Evolutionary conservation across 1,139 yeast species (phyloP).

Genomic region (Spencermartinsiella ligniputridi): DNA sequence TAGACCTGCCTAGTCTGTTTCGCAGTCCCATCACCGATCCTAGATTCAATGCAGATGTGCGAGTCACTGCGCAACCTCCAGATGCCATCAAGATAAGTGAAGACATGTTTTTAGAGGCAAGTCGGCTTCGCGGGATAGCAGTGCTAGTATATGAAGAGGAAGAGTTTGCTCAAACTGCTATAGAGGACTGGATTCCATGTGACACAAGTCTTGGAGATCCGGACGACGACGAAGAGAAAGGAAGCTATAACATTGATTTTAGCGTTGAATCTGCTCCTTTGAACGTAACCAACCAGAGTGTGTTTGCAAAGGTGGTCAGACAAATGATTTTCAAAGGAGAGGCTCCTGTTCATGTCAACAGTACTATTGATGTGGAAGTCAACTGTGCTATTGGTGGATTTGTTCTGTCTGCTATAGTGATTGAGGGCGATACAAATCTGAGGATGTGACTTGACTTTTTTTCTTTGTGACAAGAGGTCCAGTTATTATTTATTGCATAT

Average conservation of each 20-base stretch:
- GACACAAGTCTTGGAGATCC: constrained; percentile 21
- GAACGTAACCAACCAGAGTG: constrained; percentile 28
- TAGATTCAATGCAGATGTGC: constrained; percentile 23
- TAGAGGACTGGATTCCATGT: constrained; percentile 34
- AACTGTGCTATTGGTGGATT: constrained; percentile 40
- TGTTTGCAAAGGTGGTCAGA: constrained; percentile 28
- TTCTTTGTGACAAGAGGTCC: too few species aligned
- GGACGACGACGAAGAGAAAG: constrained; percentile 14
- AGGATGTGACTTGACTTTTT: not conserved
- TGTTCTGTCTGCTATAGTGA: constrained; percentile 27
- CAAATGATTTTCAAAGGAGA: constrained; percentile 28
- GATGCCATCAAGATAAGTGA: constrained; percentile 15
- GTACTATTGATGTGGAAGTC: constrained; percentile 36
- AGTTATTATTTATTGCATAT: too few species aligned
- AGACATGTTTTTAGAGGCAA: constrained; percentile 16
- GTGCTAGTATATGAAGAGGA: constrained; percentile 25
- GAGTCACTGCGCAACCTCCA: constrained; percentile 23
- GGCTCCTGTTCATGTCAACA: constrained; percentile 28
- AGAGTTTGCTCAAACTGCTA: constrained; percentile 29
- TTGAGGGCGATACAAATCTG: constrained; percentile 23
- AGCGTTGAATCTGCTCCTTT: constrained; percentile 29
- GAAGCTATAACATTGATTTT: constrained; percentile 25
- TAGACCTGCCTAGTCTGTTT: constrained; percentile 19
- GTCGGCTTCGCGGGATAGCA: constrained; percentile 29
- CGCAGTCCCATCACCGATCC: constrained; percentile 19